Base-by-base conservation (phyloP, 2,329 filamentous ascomycete species). In the Fusarium burgessii region DNA sequence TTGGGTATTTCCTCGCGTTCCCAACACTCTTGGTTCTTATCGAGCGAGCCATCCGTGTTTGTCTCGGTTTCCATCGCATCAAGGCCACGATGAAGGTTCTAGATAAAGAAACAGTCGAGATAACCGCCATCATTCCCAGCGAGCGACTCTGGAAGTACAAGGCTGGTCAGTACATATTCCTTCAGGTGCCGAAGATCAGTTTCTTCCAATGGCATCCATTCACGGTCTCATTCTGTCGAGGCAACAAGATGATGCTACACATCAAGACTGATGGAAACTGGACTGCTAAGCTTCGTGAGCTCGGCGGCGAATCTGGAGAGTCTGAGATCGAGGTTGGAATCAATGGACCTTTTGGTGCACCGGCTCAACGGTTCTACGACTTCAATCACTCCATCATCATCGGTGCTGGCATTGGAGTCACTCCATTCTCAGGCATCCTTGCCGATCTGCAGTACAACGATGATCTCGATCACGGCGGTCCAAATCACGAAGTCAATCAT, bases 161-260 rank as follows among this genome's bases (percentile, higher is more conserved):
- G 57, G 86, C 87, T n/a, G 87, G 87, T 0, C 86, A 89, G 73
- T 88, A 89, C 62, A 82, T 89, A 17, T 85, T 89, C 47, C 78
- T 89, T 0, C 87, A 89, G 68, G 84, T 89, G 0, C 87, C 87
- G 0, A 67, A 79, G 33, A 76, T 89, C 25, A 87, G 85, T 40
- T 78, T 81, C 52, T 89, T 86, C 62, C 86, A 89, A 70, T 89
- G 87, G 87, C 87, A 89, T 60, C 87, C 87, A 0, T 89, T 89
- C 69, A 89, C 87, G 0, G 84, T 89, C 1, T 89, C 87, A 0
- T 84, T 84, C 4, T 89, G 87, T 68, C 81, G 82, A 17, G 86
- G 84, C 0, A 84, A 85, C 29, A 81, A 83, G 35, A 82, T 89
- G 78, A 84, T 84, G 74, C 75, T 89, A 1, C 87, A 89, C 70